These are phyloP conservation scores for Yamadazyma sp. DNA, from an alignment of 1,139 yeast species.

Conservation along the genomic window DNA sequence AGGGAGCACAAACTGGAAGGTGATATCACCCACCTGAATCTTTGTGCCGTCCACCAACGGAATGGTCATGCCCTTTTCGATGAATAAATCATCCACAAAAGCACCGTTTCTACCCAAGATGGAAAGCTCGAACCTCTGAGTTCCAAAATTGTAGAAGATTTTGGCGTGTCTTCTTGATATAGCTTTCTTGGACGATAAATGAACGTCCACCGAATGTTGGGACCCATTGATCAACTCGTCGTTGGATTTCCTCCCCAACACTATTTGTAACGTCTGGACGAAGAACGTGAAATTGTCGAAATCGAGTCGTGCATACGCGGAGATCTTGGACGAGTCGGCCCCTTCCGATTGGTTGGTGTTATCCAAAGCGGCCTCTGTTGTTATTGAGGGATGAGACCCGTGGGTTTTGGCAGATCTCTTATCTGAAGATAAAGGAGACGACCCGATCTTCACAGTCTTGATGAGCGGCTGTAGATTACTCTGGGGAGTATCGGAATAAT, in stretches of 20 bases:
- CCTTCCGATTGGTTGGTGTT: constrained; percentile 17
- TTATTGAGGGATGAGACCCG: constrained; percentile 13
- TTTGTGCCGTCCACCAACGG: constrained; percentile 79
- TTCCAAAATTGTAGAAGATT: constrained; percentile 92
- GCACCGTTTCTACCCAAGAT: constrained; percentile 95
- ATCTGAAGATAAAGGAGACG: background rate
- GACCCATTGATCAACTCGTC: constrained; percentile 54
- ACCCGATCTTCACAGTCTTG: background rate
- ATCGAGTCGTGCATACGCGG: constrained; percentile 92
- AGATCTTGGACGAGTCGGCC: constrained; percentile 52
- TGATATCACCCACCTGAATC: constrained; percentile 90
- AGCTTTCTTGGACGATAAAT: constrained; percentile 86
- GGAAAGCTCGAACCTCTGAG: constrained; percentile 86
- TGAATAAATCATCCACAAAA: constrained; percentile 84
- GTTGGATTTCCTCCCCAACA: constrained; percentile 85
- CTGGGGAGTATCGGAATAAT: background rate
- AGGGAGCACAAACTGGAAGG: constrained; percentile 84
- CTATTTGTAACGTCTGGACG: constrained; percentile 92
- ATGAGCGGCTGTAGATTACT: background rate
- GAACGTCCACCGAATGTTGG: constrained; percentile 79
- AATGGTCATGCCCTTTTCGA: constrained; percentile 86
- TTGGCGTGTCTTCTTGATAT: constrained; percentile 92
- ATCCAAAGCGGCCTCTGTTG: constrained; percentile 25
- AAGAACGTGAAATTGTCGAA: constrained; percentile 91
- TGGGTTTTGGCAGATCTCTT: background rate